phyloP scores from a whole-genome alignment of 371 early-diverging fungal species.

The Zychaea mexicana region DNA sequence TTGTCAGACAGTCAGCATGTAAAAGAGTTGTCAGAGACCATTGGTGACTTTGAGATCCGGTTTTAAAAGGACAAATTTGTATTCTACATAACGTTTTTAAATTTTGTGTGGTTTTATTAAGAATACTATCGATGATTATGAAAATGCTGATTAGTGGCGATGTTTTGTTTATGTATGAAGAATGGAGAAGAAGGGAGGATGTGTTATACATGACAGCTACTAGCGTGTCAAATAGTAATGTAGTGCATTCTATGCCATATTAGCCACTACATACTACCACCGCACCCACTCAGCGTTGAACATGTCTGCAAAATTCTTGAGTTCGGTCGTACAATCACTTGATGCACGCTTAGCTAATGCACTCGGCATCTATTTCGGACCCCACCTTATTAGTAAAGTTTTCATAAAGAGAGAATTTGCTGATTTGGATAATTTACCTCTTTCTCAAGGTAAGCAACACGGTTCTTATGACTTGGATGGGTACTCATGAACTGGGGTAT shows the following conservation, averaged over 20 bases:
- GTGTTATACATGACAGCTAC: too few species aligned
- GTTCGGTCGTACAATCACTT: conserved; percentile 44
- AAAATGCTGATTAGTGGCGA: too few species aligned
- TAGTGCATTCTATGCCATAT: too few species aligned
- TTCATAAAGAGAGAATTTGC: not conserved
- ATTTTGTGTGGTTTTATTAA: too few species aligned
- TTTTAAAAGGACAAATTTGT: conserved; percentile 9
- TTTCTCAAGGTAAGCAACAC: conserved; percentile 70
- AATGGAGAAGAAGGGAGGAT: too few species aligned
- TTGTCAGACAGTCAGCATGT: conserved; percentile 19
- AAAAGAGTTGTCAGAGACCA: conserved; percentile 16
- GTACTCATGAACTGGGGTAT: conserved; percentile 79
- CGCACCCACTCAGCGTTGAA: conserved; percentile 34
- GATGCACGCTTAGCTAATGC: conserved; percentile 34
- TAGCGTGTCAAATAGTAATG: too few species aligned
- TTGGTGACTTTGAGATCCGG: conserved; percentile 23
- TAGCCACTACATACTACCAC: too few species aligned
- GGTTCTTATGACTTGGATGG: conserved; percentile 79
- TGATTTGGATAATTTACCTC: conserved; percentile 44
- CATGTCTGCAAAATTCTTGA: conserved; percentile 30
- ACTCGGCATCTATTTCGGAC: conserved; percentile 27
- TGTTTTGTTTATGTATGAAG: too few species aligned
- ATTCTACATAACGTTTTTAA: too few species aligned
- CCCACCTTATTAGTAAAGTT: too few species aligned
- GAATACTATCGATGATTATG: too few species aligned